These are phyloP conservation scores for Dillenia suffruticosa DNA, from an alignment of 164 flowering plant species.

Conservation along the genomic window DNA sequence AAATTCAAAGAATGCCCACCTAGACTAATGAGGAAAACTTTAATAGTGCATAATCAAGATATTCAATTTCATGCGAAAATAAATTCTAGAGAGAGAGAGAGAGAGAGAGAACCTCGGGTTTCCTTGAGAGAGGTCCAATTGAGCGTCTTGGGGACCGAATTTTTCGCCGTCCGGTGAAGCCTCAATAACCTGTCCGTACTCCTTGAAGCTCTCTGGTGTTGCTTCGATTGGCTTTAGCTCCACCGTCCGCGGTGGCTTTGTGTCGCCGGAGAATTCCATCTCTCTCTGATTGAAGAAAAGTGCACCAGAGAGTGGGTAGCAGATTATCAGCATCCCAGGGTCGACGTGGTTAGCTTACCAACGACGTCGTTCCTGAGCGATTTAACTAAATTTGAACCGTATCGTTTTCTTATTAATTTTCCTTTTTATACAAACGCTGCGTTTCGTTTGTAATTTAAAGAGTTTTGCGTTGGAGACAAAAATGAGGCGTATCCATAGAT, in stretches of 20 bases:
- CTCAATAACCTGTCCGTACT: constrained; percentile 78
- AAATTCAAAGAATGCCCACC: too few species aligned
- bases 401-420: too few species aligned
- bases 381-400: too few species aligned
- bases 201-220: constrained; percentile 56
- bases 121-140: constrained; percentile 76
- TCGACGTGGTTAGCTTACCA: neutral
- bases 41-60: too few species aligned
- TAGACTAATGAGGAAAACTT: too few species aligned
- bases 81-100: neutral
- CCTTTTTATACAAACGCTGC: too few species aligned
- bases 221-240: constrained; percentile 69
- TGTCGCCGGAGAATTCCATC: constrained; percentile 15
- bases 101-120: constrained; percentile 56
- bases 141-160: constrained; percentile 82
- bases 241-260: constrained; percentile 16
- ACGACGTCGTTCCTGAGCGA: too few species aligned
- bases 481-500: too few species aligned
- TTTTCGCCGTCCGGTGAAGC: constrained; percentile 63
- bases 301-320: neutral
- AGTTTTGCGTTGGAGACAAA: too few species aligned
- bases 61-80: neutral
- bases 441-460: too few species aligned
- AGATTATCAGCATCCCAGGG: neutral
- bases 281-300: too few species aligned